Conservation (phyloP, 75 land plant species). For the Selaginella moellendorffii region DNA sequence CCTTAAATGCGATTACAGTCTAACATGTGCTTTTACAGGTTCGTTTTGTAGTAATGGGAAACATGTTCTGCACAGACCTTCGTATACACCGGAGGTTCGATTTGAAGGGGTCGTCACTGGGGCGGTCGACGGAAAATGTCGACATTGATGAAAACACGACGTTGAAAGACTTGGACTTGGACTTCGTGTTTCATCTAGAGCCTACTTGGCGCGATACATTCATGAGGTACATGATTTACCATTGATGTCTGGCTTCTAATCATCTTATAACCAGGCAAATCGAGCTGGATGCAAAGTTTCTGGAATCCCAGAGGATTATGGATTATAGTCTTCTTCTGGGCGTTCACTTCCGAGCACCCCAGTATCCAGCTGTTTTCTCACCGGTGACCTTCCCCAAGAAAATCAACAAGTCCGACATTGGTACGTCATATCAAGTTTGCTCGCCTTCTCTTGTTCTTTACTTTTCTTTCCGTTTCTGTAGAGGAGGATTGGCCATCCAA, state of each 20-base stretch:
- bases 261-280: conserved; percentile 53
- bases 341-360: conserved; percentile 92
- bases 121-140: conserved; percentile 84
- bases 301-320: conserved; percentile 75
- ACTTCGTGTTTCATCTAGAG: conserved; percentile 75
- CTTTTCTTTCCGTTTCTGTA: background rate
- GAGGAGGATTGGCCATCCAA: background rate
- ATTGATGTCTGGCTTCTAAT: background rate
- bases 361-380: conserved; percentile 16
- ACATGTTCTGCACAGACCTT: conserved; percentile 96
- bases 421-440: background rate
- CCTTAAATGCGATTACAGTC: no score
- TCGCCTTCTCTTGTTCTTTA: background rate
- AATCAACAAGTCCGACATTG: background rate
- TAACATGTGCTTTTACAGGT: conserved; percentile 54
- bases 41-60: conserved; percentile 98
- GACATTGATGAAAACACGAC: conserved; percentile 96
- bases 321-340: conserved; percentile 94
- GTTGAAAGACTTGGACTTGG: conserved; percentile 86
- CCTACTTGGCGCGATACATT: conserved; percentile 86
- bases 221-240: conserved; percentile 34
- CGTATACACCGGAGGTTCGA: conserved; percentile 91
- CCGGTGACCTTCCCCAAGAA: no score
- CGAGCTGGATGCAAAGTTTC: conserved; percentile 66
- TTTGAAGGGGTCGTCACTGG: conserved; percentile 84